These are phyloP conservation scores for Encephalitozoon hellem DNA, from an alignment of 371 early-diverging fungal species.

Conservation along the genomic window DNA sequence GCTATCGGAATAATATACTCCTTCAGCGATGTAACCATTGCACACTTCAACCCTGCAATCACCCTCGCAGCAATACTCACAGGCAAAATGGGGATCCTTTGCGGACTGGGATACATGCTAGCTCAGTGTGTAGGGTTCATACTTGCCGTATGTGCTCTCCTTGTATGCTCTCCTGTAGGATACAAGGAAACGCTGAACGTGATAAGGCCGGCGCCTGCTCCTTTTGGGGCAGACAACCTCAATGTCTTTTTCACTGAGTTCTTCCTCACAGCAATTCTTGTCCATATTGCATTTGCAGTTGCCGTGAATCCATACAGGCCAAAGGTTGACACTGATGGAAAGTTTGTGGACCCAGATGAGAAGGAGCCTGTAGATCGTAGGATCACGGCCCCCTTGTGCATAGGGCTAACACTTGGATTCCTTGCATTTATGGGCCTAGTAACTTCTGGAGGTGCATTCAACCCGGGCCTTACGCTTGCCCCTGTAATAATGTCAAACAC, in stretches of 20 bases:
- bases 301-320: slow-evolving; percentile 66
- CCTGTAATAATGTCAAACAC: slow-evolving; percentile 63
- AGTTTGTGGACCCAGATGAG: slow-evolving; percentile 37
- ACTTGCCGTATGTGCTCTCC: slow-evolving; percentile 62
- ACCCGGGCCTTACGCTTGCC: slow-evolving; percentile 65
- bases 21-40: slow-evolving; percentile 67
- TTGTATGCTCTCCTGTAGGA: slow-evolving; percentile 63
- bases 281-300: slow-evolving; percentile 67
- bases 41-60: slow-evolving; percentile 66
- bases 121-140: slow-evolving; percentile 65
- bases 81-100: slow-evolving; percentile 63
- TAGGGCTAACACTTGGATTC: slow-evolving; percentile 65
- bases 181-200: slow-evolving; percentile 39
- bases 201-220: slow-evolving; percentile 45
- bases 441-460: slow-evolving; percentile 68
- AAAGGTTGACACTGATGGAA: slow-evolving; percentile 60
- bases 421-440: slow-evolving; percentile 64
- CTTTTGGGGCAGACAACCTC: slow-evolving; percentile 39
- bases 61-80: slow-evolving; percentile 66
- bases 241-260: slow-evolving; percentile 62
- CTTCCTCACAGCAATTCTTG: slow-evolving; percentile 65
- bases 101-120: slow-evolving; percentile 64
- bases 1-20: slow-evolving; percentile 66
- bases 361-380: slow-evolving; percentile 25
- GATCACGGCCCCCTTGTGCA: slow-evolving; percentile 59